phyloP scores from a whole-genome alignment of 768 basidiomycete genomes.

The Macrocybe gigantea region DNA sequence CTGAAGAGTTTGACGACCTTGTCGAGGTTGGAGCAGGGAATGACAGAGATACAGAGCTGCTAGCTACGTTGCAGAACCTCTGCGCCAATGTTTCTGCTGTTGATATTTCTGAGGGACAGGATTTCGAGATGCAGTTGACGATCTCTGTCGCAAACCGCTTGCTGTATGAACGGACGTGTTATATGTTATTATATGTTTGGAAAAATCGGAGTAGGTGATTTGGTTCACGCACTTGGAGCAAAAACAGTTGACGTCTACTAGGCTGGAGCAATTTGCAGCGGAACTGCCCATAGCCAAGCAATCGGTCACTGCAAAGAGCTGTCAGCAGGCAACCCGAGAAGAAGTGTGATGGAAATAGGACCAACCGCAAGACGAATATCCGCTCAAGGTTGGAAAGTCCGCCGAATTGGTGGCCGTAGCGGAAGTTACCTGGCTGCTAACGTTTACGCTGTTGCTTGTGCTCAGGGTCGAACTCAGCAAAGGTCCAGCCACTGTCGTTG shows the following conservation, averaged over 20 bases:
- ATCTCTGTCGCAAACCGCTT: slow-evolving; percentile 29
- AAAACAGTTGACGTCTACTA: slow-evolving; percentile 45
- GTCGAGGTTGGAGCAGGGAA: slow-evolving; percentile 12
- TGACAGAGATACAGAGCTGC: slow-evolving; percentile 13
- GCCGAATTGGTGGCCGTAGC: slow-evolving; percentile 25
- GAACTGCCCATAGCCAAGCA: slow-evolving; percentile 36
- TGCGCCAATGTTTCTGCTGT: slow-evolving; percentile 39
- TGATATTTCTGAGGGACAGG: slow-evolving; percentile 30
- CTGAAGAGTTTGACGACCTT: slow-evolving; percentile 2
- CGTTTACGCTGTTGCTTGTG: slow-evolving; percentile 8
- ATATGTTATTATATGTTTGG: too few relatives aligned
- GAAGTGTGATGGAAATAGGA: neutral
- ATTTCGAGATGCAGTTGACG: slow-evolving; percentile 28
- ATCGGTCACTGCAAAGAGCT: slow-evolving; percentile 29
- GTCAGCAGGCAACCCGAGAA: neutral
- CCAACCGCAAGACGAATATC: slow-evolving; percentile 34
- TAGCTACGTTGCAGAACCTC: slow-evolving; percentile 35
- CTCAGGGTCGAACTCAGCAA: slow-evolving; percentile 1
- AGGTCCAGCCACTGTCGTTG: slow-evolving; percentile 1
- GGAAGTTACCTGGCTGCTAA: slow-evolving; percentile 10
- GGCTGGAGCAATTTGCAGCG: slow-evolving; percentile 33
- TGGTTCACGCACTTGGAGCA: slow-evolving; percentile 29
- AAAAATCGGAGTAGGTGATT: neutral
- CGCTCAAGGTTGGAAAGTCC: slow-evolving; percentile 31
- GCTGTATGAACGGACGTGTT: slow-evolving; percentile 8